Conservation (phyloP, 306 rosid genomes). For the Castanopsis chinensis region DNA sequence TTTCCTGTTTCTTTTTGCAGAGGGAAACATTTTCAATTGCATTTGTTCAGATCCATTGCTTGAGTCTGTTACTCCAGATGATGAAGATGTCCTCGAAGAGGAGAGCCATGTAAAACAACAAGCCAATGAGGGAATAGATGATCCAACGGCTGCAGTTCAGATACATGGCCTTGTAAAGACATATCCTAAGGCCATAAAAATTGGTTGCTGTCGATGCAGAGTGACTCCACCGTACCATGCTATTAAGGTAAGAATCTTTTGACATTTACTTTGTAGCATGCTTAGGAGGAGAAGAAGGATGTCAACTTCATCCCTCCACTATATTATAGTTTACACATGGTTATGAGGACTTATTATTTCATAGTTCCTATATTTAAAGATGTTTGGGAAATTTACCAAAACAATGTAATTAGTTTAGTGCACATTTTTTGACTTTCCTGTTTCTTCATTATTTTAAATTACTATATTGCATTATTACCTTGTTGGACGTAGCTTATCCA, state of each 20-base stretch:
- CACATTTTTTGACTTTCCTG: no score
- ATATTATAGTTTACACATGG: no score
- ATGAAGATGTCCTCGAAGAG: conserved; percentile 86
- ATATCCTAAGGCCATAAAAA: conserved; percentile 55
- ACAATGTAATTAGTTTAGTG: no score
- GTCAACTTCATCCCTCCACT: no score
- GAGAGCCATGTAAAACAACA: conserved; percentile 63
- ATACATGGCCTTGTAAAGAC: conserved; percentile 77
- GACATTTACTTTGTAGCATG: not conserved
- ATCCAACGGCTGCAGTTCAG: conserved; percentile 69
- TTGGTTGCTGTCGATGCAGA: conserved; percentile 55
- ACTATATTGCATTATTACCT: no score
- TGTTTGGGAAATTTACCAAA: no score
- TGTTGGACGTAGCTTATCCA: no score
- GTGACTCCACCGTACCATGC: conserved; percentile 57
- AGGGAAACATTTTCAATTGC: conserved; percentile 80
- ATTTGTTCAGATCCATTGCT: conserved; percentile 35
- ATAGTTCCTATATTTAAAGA: no score
- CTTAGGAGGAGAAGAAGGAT: no score
- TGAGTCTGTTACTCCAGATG: conserved; percentile 58
- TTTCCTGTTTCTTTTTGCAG: conserved; percentile 32
- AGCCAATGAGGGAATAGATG: conserved; percentile 37
- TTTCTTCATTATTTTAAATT: no score
- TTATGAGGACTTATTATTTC: no score
- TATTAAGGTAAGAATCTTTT: conserved; percentile 56